Base-by-base conservation (phyloP, 2,329 filamentous ascomycete genomes). In the Clonostachys rosea region DNA sequence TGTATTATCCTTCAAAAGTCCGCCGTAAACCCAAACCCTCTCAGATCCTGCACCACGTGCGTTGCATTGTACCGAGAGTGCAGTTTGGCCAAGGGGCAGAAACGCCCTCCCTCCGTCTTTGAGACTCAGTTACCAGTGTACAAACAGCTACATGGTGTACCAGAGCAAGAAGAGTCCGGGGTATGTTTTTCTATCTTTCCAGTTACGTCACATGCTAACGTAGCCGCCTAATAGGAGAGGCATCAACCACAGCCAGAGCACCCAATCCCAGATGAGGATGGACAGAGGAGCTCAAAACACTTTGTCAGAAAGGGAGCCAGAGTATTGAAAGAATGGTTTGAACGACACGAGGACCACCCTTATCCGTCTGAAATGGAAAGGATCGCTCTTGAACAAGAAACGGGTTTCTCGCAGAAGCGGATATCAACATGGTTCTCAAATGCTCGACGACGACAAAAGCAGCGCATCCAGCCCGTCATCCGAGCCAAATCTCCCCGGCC, bases 341-440 rank as follows among this genome's bases (percentile, higher is more conserved):
- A 66, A 6, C 58, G 59, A 17, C 67, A 78, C 45, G 59, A 71
- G 10, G 68, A 74, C 37, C 62, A 68, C 40, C 74, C 74, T 3
- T 77, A 78, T 50, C 74, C 74, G 3, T 67, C 64, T 2, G 71
- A 76, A 24, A 65, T 71, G 9, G 68, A 76, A 44, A 76, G 75
- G 45, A 44, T 55, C 0, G 49, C 54, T 4, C 61, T 78, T 1
- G 59, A 65, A 11, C 53, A 57, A 5, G 62, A 74, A 49, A 74
- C 73, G 0, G 73, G 73, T 1, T 63, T 77, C 14, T 74, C 66
- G 17, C 61, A 60, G 44, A 70, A 64, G 2, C 70, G 74, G 34
- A 66, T 77, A 4, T 59, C 68, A 18, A 74, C 73, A 45, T 78
- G 74, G 73, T 76, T 78, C 52, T 67, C 72, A 18, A 78, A 78